Base-by-base conservation (phyloP, 1,284 basidiomycete species). In the Salmacisia buchloeana region DNA sequence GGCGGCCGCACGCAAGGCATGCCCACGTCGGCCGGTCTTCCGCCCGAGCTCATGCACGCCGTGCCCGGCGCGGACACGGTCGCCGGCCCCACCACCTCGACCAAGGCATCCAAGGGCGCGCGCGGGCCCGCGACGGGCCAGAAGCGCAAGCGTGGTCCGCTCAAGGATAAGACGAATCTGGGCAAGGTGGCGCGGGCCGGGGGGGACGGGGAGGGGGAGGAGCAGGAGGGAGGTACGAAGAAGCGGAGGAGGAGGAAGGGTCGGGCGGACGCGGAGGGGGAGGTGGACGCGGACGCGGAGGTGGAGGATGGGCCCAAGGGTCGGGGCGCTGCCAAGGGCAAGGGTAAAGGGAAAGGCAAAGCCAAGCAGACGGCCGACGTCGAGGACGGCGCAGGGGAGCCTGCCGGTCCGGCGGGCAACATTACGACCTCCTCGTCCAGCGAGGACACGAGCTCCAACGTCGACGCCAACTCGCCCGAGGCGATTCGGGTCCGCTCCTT, bases 71-170 rank as follows among this genome's bases (percentile, higher is more conserved):
- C 25, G 12, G 49, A 62, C 2, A 54, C 60, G 2, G 58, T 52
- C 34, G 29, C 27, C 7, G 61, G 61, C 68, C 73, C 75, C 70
- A 72, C 64, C 62, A n/a, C 69, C 63, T 61, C 60, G 46, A 33
- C 60, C 49, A 70, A 76, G 63, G 65, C 68, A 15, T 69, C 66
- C 35, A 60, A n/a, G n/a, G n/a, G 65, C 34, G 60, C 61, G 23
- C 69, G 61, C 57, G 88, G 89, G 1, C 86, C 86, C 72, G 84
- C 83, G 1, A 81, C 90, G 27, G 87, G 90, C 41, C 86, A 89
- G 73, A 86, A 85, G 72, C 90, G 89, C 88, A 86, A 88, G 67
- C 83, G 83, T 35, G 59, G 52, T 31, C 49, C 62, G 9, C 62
- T 62, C 27, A 64, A 63, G 36, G 65, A 61, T 12, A 58, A 41